Conservation (phyloP, 768 basidiomycete species). For the Lyophyllum decastes region DNA sequence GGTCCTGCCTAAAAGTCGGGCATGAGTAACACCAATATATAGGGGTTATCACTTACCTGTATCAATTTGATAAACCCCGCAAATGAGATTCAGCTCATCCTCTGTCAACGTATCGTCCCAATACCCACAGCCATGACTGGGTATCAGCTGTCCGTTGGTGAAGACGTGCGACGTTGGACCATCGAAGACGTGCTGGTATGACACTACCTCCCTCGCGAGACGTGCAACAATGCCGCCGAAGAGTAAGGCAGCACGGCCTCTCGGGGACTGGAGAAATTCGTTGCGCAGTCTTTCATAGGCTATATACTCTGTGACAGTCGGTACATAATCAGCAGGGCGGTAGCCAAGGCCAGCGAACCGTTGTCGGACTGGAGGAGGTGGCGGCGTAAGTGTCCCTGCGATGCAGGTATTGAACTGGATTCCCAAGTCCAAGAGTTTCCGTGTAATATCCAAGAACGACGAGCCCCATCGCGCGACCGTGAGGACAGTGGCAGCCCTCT, state of each 20-base stretch:
- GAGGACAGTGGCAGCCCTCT: conserved; percentile 7
- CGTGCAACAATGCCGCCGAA: conserved; percentile 26
- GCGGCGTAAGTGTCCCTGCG: no score
- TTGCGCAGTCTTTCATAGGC: no score
- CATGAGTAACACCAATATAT: no score
- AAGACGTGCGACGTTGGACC: conserved; percentile 19
- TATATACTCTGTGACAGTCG: no score
- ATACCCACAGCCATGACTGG: no score
- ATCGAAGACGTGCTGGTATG: conserved; percentile 8
- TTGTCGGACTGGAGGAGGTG: no score
- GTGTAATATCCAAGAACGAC: no score
- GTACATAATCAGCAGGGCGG: no score
- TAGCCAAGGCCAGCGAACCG: no score
- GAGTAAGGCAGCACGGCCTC: conserved; percentile 25
- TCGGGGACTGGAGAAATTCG: conserved; percentile 6
- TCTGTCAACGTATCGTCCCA: conserved; percentile 24
- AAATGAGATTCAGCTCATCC: conserved; percentile 11
- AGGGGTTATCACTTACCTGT: conserved; percentile 8
- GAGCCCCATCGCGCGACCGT: no score
- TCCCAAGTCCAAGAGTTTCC: no score
- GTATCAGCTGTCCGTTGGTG: background rate
- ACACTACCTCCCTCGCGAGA: conserved; percentile 16
- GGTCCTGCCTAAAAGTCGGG: background rate
- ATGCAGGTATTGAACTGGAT: no score
- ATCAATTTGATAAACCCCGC: conserved; percentile 17